Evolutionary conservation across 495 filamentous ascomycete species (phyloP), one percentile per base, ranked within the genome.

Genomic region (Penicillium subrubescens): DNA sequence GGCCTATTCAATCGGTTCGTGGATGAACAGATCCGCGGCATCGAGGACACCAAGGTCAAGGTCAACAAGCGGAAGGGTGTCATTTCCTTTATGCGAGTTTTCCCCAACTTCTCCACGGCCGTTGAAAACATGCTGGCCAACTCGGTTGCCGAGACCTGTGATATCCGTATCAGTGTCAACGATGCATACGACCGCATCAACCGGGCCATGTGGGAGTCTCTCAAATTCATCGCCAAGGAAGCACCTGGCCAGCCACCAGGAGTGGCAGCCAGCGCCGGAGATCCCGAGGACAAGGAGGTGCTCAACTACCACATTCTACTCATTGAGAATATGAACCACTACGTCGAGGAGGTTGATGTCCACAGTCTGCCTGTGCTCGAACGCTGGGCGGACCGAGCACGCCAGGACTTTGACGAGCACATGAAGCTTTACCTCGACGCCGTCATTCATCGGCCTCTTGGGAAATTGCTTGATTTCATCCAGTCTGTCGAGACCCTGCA

Each of bases 271-370:
- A 83, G 85, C 63, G 86, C 77, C 6, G 82, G 86, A 19, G 89
- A 92, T 68, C 85, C 88, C 5, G 94, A 98, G 69, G 94, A 98
- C 73, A 98, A 98, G 75, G 94, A 97, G 72, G 88, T 91, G 17
- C 83, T 98, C 23, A 97, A 98, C 73, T 96, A 96, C 78, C 93
- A 97, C 73, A 97, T 98, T 69, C 85, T 97, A 54, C 85, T 98
- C 35, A 97, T 98, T 63, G 94, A 98, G 75, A 98, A 98, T 73
- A 97, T 97, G 94, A 95, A 97, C 73, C 93, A 97, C 73, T 97
- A 94, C 75, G 80, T 94, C 11, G 93, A 97, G 68, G 94, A 97
- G 73, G 88, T 96, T 11, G 90, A 95, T 65, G 81, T 89, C n/a
- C 84, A 87, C 43, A 80, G 80, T 19, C 87, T 94, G 59, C 83